Evolutionary conservation across 257 asterid species (phyloP), one percentile per base, ranked within the genome.

Genomic region (Solanum ahanhuiri): DNA sequence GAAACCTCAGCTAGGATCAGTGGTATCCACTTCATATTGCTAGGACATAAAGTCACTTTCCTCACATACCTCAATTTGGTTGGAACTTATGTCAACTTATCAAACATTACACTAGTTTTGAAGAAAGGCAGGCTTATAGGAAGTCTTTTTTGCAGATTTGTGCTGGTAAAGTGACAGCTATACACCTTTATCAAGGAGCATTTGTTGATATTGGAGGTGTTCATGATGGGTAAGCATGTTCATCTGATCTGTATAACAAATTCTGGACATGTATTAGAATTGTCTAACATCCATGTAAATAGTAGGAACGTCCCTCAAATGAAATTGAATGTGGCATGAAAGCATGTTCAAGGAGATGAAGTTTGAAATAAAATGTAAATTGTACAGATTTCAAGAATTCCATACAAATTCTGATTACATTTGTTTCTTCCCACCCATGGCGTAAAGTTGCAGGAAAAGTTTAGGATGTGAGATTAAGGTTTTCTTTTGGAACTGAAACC

Each of bases 171-270:
- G 98, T 96, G 88, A 93, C 94, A 71, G 98, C 98, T 28, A 83
- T 96, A 85, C 98, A 96, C 86, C 99, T 96, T 86, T 94, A 96
- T 88, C 99, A 96, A 93, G 99, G 99, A 91, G 99, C 99, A 66
- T 96, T 96, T 90, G 98, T 96, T 15, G 99, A 96, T 91, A 93
- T 96, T 82, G 99, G 99, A 85, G 95, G 99, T 43, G 99, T 96
- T 84, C 93, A 95, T 88, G 99, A 95, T 86, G 99, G 99, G 99
- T 96, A 90, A 88, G 91, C 86, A 28, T 86, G 20, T 91, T 89
- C 43, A 77, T 64, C 33, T 7, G 83, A 84, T 30, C 70, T 18
- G 28, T 72, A 25, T 83, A 25, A 30, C 83, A 23, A 8, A 45
- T 69, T 67, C 58, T 84, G 43, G 84, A n/a, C 83, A 41, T 51